Evolutionary conservation across 352 stramenopile genomes (phyloP).

Genomic region (Phytophthora multivora): DNA sequence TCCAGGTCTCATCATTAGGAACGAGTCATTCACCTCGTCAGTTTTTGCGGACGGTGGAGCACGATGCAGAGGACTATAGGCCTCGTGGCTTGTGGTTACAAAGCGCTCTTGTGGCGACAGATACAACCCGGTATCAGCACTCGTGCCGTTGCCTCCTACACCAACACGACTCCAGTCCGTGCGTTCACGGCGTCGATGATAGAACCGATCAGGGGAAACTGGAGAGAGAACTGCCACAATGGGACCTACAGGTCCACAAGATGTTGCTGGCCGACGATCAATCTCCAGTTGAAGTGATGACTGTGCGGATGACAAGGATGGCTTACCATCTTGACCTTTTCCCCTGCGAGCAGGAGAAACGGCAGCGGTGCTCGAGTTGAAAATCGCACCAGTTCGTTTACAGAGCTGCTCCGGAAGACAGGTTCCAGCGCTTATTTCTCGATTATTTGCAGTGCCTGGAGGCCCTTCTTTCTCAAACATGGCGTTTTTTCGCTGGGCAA

Average conservation of each 20-base stretch:
- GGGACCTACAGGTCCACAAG: slow-evolving; percentile 11
- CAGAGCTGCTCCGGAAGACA: slow-evolving; percentile 66
- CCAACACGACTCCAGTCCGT: slow-evolving; percentile 86
- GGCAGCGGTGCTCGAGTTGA: slow-evolving; percentile 7
- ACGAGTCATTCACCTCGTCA: slow-evolving; percentile 33
- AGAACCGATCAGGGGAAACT: slow-evolving; percentile 60
- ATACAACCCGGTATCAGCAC: slow-evolving; percentile 52
- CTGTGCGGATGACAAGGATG: slow-evolving; percentile 20
- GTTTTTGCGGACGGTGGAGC: slow-evolving; percentile 18
- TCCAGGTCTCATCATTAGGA: slow-evolving; percentile 39
- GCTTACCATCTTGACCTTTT: background rate
- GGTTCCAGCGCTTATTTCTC: slow-evolving; percentile 9
- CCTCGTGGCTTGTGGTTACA: slow-evolving; percentile 47
- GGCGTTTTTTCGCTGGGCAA: slow-evolving; percentile 13
- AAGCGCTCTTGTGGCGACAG: slow-evolving; percentile 53
- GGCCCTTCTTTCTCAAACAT: slow-evolving; percentile 5
- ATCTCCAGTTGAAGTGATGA: slow-evolving; percentile 38
- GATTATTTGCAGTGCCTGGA: background rate
- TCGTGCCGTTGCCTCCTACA: slow-evolving; percentile 63
- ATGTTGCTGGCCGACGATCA: slow-evolving; percentile 25
- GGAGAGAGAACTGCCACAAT: slow-evolving; percentile 32
- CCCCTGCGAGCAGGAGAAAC: slow-evolving; percentile 6
- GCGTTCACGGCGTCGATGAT: slow-evolving; percentile 52
- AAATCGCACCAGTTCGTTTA: slow-evolving; percentile 44
- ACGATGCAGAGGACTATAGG: slow-evolving; percentile 61